Evolutionary conservation across 352 stramenopile genomes (phyloP), one percentile per base, ranked within the genome.

Genomic region (Phytophthora sansomeana): DNA sequence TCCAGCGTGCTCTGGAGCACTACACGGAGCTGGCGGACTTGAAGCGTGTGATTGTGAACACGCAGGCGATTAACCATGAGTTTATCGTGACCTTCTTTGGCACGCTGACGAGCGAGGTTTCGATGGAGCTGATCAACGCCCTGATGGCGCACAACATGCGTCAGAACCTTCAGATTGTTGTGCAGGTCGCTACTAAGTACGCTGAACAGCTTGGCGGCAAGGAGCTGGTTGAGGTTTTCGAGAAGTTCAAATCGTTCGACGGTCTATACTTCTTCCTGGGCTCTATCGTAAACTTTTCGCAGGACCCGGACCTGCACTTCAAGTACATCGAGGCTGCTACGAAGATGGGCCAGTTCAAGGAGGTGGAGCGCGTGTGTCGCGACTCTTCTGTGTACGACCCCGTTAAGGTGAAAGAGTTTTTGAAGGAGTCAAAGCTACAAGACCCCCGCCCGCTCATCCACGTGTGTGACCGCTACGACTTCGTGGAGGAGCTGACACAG

Each of bases 251-350:
- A 85, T 98, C 96, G 43, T 99, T 96, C 52, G 98, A 99, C 70
- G 96, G 88, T 43, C 61, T 96, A 50, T 99, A 99, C 89, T 99
- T 99, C 83, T 99, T 99, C 85, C 87, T 99, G 50, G 97, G 97
- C 26, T 96, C 97, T 9, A 98, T 99, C 62, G 97, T 99, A 13
- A 99, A 99, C 83, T 97, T 95, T 77, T 99, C 94, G 6, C 97
- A 99, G 74, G 97, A 99, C 66, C 84, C 97, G 6, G 90, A 98
- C 64, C 97, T 99, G 39, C 98, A 99, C 78, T 99, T 99, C 78
- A 99, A 99, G 85, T 99, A 99, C 85, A 99, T 99, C 86, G 97
- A 99, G 83, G 96, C 97, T 47, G 98, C 98, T 16, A 99, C 97
- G 57, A 99, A 99, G 91, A 98, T 99, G 85, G 96, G 98, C 35